Conservation (phyloP, 148 eudicot genomes). For the Bassia scoparia region DNA sequence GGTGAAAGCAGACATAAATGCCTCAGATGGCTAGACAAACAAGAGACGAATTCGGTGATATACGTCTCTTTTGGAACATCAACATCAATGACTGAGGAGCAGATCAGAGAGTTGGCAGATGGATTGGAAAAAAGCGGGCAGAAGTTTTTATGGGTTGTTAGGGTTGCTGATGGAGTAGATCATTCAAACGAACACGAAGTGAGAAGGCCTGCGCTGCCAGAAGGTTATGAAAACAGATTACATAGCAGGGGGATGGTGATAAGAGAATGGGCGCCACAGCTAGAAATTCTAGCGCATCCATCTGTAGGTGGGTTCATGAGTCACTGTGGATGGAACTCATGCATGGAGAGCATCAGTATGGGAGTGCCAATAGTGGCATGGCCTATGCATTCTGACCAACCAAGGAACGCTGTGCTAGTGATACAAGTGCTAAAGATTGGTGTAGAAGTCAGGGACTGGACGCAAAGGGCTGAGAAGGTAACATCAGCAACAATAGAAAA, state of each 20-base stretch:
- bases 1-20: constrained; percentile 22
- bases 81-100: constrained; percentile 36
- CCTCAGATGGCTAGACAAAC: constrained; percentile 60
- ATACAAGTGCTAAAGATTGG: constrained; percentile 38
- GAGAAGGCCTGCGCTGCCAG: constrained; percentile 37
- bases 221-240: constrained; percentile 55
- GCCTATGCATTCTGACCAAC: constrained; percentile 73
- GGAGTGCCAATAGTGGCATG: constrained; percentile 57
- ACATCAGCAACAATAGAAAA: constrained; percentile 15
- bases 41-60: constrained; percentile 45
- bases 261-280: constrained; percentile 66
- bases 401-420: constrained; percentile 39
- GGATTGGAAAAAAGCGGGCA: constrained; percentile 52
- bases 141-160: constrained; percentile 65
- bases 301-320: constrained; percentile 60
- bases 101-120: constrained; percentile 50
- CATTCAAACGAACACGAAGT: constrained; percentile 18
- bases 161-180: constrained; percentile 26
- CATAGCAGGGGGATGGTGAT: constrained; percentile 39
- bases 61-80: constrained; percentile 67
- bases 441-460: constrained; percentile 40
- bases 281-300: constrained; percentile 53
- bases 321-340: constrained; percentile 78
- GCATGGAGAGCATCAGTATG: constrained; percentile 59
- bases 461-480: constrained; percentile 23